phyloP scores from a whole-genome alignment of 441 rosid species.

The Populus hybrid region DNA sequence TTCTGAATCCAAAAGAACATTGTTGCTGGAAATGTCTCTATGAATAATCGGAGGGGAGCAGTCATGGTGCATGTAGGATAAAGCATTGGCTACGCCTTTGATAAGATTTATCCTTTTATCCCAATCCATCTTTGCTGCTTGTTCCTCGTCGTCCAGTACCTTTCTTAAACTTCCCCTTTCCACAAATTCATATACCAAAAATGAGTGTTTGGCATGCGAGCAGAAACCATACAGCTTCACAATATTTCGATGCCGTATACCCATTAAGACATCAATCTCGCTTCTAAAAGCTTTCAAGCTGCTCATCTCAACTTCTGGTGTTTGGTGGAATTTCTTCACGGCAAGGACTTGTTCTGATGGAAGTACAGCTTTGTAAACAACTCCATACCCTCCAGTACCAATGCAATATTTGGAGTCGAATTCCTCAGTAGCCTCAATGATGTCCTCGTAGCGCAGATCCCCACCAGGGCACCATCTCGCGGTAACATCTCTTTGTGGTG shows the following conservation, averaged over 20 bases:
- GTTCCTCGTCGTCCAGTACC: constrained; percentile 7
- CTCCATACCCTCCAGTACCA: constrained; percentile 16
- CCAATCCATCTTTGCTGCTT: constrained; percentile 6
- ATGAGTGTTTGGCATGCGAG: constrained; percentile 1
- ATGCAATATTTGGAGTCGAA: constrained; percentile 11
- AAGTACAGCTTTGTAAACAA: constrained; percentile 18
- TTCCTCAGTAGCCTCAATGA: constrained; percentile 16
- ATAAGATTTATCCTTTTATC: constrained; percentile 6
- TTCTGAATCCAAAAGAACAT: constrained; percentile 16
- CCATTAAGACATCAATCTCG: neutral
- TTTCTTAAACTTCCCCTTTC: constrained; percentile 16
- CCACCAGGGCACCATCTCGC: constrained; percentile 2
- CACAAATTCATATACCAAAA: constrained; percentile 20
- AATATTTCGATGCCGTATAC: constrained; percentile 18
- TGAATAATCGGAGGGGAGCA: constrained; percentile 20
- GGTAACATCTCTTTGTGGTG: neutral
- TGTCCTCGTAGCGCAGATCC: neutral
- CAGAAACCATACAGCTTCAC: constrained; percentile 25
- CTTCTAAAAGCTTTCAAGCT: constrained; percentile 3
- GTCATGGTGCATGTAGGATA: constrained; percentile 26
- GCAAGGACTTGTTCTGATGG: constrained; percentile 15
- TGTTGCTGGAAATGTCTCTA: constrained; percentile 28
- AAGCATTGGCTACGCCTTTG: constrained; percentile 16
- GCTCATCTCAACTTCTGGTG: neutral
- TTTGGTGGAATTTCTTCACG: constrained; percentile 20